A percentile compares a stretch with the other conserved stretches of the same genome.
These are phyloP conservation scores for Berkeleyomyces basicola DNA, from an alignment of 2,329 filamentous ascomycete genomes.

Conservation along the genomic window DNA sequence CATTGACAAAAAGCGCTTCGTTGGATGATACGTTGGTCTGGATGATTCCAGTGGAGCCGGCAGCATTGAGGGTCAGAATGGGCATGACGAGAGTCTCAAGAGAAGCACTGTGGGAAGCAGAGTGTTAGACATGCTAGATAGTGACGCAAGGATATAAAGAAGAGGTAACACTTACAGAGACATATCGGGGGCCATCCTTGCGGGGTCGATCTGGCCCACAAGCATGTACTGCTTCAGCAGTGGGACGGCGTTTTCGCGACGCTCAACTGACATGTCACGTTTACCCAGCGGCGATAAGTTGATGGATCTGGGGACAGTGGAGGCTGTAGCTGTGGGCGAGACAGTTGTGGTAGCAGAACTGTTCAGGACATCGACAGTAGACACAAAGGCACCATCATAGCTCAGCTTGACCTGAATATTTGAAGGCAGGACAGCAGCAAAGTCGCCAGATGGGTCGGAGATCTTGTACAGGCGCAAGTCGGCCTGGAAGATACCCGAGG, in stretches of 20 bases:
- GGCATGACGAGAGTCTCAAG: constrained; percentile 51
- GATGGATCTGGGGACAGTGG: not conserved
- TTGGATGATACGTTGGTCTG: constrained; percentile 50
- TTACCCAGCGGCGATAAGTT: constrained; percentile 17
- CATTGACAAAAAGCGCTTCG: constrained; percentile 54
- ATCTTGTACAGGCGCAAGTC: constrained; percentile 62
- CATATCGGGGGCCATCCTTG: constrained; percentile 37
- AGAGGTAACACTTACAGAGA: constrained; percentile 36
- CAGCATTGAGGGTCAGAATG: constrained; percentile 47
- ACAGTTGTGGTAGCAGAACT: constrained; percentile 12
- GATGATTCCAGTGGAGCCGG: constrained; percentile 34
- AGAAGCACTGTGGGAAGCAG: constrained; percentile 27
- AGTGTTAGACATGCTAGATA: constrained; percentile 14
- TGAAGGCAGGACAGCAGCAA: constrained; percentile 32
- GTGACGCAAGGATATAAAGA: not conserved
- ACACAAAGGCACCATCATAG: constrained; percentile 38
- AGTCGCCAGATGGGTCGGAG: constrained; percentile 38
- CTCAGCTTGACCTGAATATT: constrained; percentile 38
- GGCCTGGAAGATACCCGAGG: constrained; percentile 55
- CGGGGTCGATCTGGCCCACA: constrained; percentile 48
- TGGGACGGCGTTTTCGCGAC: constrained; percentile 10
- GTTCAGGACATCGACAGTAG: constrained; percentile 23
- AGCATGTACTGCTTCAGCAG: constrained; percentile 50
- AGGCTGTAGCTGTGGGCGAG: not conserved
- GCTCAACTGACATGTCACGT: constrained; percentile 15